phyloP scores from a whole-genome alignment of 2,329 filamentous ascomycete species.

The Colletotrichum navitas region DNA sequence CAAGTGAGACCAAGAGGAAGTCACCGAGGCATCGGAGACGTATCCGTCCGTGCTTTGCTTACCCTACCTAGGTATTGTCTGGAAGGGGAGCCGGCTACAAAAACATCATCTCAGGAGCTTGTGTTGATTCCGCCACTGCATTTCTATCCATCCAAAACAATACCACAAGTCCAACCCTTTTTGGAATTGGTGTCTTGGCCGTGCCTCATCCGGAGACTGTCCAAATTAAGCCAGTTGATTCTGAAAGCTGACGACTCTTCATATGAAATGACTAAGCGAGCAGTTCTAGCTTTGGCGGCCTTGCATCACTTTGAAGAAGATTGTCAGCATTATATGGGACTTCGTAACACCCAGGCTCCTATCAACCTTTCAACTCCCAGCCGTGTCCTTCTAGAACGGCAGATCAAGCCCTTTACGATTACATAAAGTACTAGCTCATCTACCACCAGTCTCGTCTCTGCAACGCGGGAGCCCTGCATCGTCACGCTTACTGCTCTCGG shows the following conservation, averaged over 20 bases:
- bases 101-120: neutral
- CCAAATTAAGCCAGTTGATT: neutral
- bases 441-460: neutral
- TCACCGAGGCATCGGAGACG: neutral
- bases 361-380: neutral
- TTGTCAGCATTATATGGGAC: neutral
- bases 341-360: neutral
- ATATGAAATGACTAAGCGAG: too few relatives aligned
- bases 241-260: neutral
- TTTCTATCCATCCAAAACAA: neutral
- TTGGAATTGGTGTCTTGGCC: neutral
- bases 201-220: neutral
- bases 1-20: neutral
- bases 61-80: neutral
- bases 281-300: neutral
- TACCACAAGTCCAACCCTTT: neutral
- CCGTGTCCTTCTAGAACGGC: neutral
- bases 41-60: neutral
- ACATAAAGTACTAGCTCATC: neutral
- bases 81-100: neutral
- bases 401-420: neutral
- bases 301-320: neutral
- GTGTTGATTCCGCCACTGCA: neutral
- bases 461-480: neutral
- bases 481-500: neutral